Conservation (phyloP, 345 rosid species). For the Hibiscus mutabilis region DNA sequence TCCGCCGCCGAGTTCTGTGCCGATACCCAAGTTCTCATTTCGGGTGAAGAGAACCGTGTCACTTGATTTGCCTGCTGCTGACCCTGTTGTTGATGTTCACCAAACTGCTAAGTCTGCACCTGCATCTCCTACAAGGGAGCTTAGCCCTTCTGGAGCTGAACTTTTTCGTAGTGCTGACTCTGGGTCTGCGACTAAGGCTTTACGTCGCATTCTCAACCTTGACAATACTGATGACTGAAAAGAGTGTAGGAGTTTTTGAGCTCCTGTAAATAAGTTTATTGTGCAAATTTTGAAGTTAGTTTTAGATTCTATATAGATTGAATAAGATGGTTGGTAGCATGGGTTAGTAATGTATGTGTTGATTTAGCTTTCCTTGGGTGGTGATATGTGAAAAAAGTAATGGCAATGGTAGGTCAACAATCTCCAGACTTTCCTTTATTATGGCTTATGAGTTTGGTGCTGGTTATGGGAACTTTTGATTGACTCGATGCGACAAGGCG, state of each 20-base stretch:
- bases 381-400: constrained; percentile 22
- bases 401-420: constrained; percentile 34
- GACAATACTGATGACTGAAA: constrained; percentile 52
- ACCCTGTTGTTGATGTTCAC: constrained; percentile 27
- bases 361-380: constrained; percentile 27
- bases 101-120: constrained; percentile 79
- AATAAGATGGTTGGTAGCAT: constrained; percentile 40
- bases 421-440: constrained; percentile 23
- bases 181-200: constrained; percentile 78
- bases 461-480: constrained; percentile 17
- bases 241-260: constrained; percentile 22
- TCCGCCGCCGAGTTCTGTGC: constrained; percentile 89
- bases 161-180: constrained; percentile 55
- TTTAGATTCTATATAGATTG: constrained; percentile 49
- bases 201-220: constrained; percentile 95
- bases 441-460: constrained; percentile 19
- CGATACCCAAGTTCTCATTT: constrained; percentile 82
- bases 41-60: constrained; percentile 58
- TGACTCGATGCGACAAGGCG: constrained; percentile 17
- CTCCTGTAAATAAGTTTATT: constrained; percentile 43
- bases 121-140: constrained; percentile 67
- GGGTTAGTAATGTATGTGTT: constrained; percentile 28
- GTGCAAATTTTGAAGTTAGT: constrained; percentile 26
- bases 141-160: constrained; percentile 29
- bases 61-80: constrained; percentile 43